Conservation (phyloP, 495 filamentous ascomycete species). For the Extremus antarcticus region DNA sequence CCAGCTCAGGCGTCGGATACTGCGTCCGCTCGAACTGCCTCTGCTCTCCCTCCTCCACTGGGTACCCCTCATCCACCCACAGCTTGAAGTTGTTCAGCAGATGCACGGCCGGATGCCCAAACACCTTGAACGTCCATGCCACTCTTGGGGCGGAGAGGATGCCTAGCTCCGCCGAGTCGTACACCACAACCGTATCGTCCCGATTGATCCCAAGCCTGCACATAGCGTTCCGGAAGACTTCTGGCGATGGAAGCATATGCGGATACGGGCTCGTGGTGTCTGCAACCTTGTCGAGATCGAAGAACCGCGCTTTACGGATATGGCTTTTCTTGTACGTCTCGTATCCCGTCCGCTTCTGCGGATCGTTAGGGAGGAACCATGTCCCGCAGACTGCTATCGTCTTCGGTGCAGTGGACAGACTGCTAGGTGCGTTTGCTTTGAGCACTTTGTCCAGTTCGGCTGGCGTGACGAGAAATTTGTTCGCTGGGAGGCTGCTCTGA, state of each 20-base stretch:
- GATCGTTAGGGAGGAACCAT: slow-evolving; percentile 93
- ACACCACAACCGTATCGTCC: slow-evolving; percentile 85
- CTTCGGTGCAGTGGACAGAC: slow-evolving; percentile 64
- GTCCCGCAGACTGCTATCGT: slow-evolving; percentile 81
- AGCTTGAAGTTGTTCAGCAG: slow-evolving; percentile 86
- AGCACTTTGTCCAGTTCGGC: slow-evolving; percentile 69
- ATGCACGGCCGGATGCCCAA: slow-evolving; percentile 84
- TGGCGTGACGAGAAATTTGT: slow-evolving; percentile 73
- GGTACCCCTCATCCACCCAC: slow-evolving; percentile 73
- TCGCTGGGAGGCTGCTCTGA: slow-evolving; percentile 41
- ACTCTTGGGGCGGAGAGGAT: slow-evolving; percentile 91
- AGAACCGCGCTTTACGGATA: slow-evolving; percentile 87
- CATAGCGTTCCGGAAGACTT: slow-evolving; percentile 80
- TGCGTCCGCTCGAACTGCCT: slow-evolving; percentile 36
- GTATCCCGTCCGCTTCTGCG: slow-evolving; percentile 59
- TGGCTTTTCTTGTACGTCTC: slow-evolving; percentile 64
- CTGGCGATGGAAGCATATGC: slow-evolving; percentile 84
- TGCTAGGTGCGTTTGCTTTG: slow-evolving; percentile 59
- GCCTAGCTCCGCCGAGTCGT: slow-evolving; percentile 76
- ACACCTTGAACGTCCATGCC: slow-evolving; percentile 81
- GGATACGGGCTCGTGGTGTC: slow-evolving; percentile 82
- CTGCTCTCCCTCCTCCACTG: slow-evolving; percentile 64
- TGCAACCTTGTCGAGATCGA: slow-evolving; percentile 84
- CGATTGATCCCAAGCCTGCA: slow-evolving; percentile 68
- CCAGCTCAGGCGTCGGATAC: slow-evolving; percentile 45